These are phyloP conservation scores for Fusarium algeriense DNA, from an alignment of 2,329 filamentous ascomycete species.

Conservation along the genomic window DNA sequence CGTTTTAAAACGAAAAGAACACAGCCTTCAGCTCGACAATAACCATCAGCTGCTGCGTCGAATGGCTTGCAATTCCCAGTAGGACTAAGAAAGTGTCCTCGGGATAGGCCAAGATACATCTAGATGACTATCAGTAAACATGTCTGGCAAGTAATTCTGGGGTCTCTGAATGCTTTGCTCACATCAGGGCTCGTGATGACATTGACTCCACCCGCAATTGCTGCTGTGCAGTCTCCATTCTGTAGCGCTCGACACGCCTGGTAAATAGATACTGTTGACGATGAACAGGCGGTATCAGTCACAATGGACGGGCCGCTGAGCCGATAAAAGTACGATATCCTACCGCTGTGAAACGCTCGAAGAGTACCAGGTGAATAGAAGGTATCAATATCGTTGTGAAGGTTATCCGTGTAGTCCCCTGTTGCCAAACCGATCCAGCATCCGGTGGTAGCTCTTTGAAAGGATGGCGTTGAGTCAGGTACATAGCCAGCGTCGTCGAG, in stretches of 20 bases:
- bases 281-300: constrained; percentile 4
- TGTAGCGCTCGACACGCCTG: constrained; percentile 1
- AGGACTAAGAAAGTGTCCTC: constrained; percentile 5
- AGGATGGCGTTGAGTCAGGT: background rate
- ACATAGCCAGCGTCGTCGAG: constrained; percentile 4
- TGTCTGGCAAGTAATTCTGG: too few relatives aligned
- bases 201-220: constrained; percentile 3
- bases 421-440: background rate
- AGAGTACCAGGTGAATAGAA: background rate
- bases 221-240: constrained; percentile 1
- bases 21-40: constrained; percentile 2
- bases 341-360: background rate
- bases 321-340: constrained; percentile 2
- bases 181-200: constrained; percentile 9
- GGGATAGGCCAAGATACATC: background rate
- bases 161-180: background rate
- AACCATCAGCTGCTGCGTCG: background rate
- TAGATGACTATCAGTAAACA: background rate
- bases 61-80: constrained; percentile 11
- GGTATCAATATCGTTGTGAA: background rate
- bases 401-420: background rate
- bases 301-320: constrained; percentile 1
- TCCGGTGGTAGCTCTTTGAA: background rate
- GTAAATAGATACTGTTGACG: background rate
- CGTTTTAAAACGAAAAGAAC: background rate